Evolutionary conservation across 768 basidiomycete species (phyloP).

Genomic region (Hericium alpestre): DNA sequence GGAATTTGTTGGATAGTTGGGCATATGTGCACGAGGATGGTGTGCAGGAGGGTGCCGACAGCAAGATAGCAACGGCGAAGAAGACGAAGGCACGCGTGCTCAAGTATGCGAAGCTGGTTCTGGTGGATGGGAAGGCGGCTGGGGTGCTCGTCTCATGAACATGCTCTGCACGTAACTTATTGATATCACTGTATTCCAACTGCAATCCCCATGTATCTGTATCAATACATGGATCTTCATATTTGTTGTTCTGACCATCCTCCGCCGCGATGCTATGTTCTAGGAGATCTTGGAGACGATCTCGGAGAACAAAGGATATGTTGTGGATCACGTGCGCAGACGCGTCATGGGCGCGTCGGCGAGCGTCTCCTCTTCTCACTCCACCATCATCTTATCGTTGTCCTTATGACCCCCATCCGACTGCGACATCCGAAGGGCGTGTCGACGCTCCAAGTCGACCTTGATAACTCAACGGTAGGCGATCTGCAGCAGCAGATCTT

Average conservation of each 20-base stretch:
- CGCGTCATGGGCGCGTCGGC: not conserved
- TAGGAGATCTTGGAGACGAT: too few relatives aligned
- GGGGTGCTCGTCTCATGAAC: conserved; percentile 1
- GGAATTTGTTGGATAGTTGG: conserved; percentile 44
- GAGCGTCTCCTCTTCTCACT: not conserved
- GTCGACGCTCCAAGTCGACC: conserved; percentile 61
- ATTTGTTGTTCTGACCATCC: not conserved
- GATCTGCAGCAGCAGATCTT: conserved; percentile 71
- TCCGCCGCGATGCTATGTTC: too few relatives aligned
- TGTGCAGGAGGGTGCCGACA: not conserved
- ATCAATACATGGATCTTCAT: not conserved
- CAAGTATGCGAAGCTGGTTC: not conserved
- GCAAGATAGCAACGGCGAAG: not conserved
- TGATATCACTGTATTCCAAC: too few relatives aligned
- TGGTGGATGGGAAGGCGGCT: not conserved
- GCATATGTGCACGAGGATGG: conserved; percentile 16
- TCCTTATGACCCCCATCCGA: conserved; percentile 58
- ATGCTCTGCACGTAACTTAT: not conserved
- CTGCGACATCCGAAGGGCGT: conserved; percentile 81
- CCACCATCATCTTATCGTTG: not conserved
- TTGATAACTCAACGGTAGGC: conserved; percentile 51
- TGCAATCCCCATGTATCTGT: not conserved
- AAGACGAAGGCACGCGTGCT: not conserved
- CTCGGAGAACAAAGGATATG: too few relatives aligned
- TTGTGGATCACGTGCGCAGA: not conserved